Evolutionary conservation across 2,329 filamentous ascomycete species (phyloP), one percentile per base, ranked within the genome.

Genomic region (Paecilomyces niveus): DNA sequence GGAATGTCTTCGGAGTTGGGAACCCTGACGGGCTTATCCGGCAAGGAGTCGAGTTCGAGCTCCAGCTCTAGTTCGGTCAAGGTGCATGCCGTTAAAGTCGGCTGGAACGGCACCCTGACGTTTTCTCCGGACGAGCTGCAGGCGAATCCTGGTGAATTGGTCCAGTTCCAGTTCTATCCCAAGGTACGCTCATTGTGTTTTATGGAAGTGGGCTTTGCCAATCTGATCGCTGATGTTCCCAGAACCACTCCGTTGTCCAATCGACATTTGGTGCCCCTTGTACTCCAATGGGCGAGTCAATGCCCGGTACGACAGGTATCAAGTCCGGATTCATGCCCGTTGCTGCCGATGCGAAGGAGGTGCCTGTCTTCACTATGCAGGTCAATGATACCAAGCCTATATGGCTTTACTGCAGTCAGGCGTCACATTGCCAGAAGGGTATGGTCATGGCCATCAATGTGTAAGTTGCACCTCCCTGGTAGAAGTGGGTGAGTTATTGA

Each of bases 171-270:
- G 61, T 81, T 80, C 69, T 73, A 78, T 64, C 73, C 77, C 54
- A 77, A 76, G 70, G 76, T 79, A 68, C 54, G 66, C 59, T 15
- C 52, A 32, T 31, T 8, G 18, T n/a, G 8, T 45, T 7, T 6
- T 26, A 3, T 26, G 13, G 45, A 24, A 31, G 13, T 18, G 6
- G n/a, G 11, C 10, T 35, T 18, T 31, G 8, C 21, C 32, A 31
- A 35, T 33, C 26, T 54, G 32, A 49, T 29, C 26, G 9, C 22
- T 49, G 31, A 51, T 55, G 13, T 55, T 15, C 18, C 3, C 56
- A 81, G 79, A 92, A 92, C 79, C 89, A 93, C 81, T 92, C 89
- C 55, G 85, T 92, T 59, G 89, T 86, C 15, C 88, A 92, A 78
- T 90, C 89, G 53, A 85, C 81, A 67, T 93, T 92, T 67, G 85